Conservation (phyloP, 1,284 basidiomycete species). For the Ceratobasidium sp. region DNA sequence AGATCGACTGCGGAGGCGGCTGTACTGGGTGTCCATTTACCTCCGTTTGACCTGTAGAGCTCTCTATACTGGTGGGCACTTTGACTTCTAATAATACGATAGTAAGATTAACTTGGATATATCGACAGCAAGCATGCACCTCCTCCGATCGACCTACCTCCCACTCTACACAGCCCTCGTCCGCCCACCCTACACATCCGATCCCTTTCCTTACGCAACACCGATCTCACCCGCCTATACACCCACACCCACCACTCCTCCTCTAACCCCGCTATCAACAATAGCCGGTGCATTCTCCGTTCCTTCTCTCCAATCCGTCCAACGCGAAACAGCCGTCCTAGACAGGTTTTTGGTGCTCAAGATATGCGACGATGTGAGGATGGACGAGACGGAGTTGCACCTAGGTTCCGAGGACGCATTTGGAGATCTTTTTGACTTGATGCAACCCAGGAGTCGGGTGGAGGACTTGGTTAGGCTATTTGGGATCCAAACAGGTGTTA, state of each 20-base stretch:
- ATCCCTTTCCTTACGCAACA: conserved; percentile 70
- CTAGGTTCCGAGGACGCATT: conserved; percentile 76
- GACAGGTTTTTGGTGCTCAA: conserved; percentile 81
- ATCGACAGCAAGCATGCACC: conserved; percentile 74
- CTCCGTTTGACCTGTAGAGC: conserved; percentile 71
- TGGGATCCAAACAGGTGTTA: conserved; percentile 66
- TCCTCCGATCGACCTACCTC: conserved; percentile 76
- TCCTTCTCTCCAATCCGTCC: conserved; percentile 42
- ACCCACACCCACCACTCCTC: conserved; percentile 18
- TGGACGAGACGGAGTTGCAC: conserved; percentile 75
- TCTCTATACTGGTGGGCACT: conserved; percentile 68
- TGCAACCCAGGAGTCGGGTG: conserved; percentile 66
- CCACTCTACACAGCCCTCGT: conserved; percentile 70
- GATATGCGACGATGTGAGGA: conserved; percentile 77
- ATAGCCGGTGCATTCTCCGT: conserved; percentile 22
- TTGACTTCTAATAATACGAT: not conserved
- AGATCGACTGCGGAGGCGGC: conserved; percentile 59
- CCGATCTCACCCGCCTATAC: conserved; percentile 23
- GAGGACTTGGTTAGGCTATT: conserved; percentile 75
- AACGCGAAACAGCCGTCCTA: conserved; percentile 73
- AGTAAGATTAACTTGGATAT: not conserved
- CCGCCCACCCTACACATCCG: conserved; percentile 72
- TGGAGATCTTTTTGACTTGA: conserved; percentile 77
- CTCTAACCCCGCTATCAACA: conserved; percentile 18
- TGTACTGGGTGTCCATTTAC: conserved; percentile 73